These are phyloP conservation scores for Blastomyces parvus DNA, from an alignment of 2,329 filamentous ascomycete genomes.

Conservation along the genomic window DNA sequence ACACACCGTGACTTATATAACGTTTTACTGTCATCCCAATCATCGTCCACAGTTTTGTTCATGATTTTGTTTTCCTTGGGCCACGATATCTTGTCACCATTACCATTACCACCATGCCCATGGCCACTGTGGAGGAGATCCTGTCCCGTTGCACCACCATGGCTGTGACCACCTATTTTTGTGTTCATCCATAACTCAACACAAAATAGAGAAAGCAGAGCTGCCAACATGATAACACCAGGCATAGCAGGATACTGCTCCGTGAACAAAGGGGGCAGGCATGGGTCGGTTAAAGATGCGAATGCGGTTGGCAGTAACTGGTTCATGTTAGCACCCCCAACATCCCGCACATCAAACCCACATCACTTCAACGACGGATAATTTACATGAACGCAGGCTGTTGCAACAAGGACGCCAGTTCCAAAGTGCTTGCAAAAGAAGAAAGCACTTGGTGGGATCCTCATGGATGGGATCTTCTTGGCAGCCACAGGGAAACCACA, in stretches of 20 bases:
- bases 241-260: slow-evolving; percentile 52
- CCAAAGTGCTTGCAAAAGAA: slow-evolving; percentile 50
- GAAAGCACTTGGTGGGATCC: slow-evolving; percentile 29
- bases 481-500: slow-evolving; percentile 39
- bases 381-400: slow-evolving; percentile 33
- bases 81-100: slow-evolving; percentile 11
- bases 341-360: slow-evolving; percentile 1
- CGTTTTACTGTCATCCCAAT: slow-evolving; percentile 11
- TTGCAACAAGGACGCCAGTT: slow-evolving; percentile 33
- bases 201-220: slow-evolving; percentile 40
- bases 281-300: slow-evolving; percentile 36
- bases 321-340: neutral
- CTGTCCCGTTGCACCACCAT: slow-evolving; percentile 18
- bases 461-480: slow-evolving; percentile 24
- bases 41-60: slow-evolving; percentile 8
- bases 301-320: slow-evolving; percentile 54
- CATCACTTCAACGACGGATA: neutral
- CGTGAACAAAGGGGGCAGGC: slow-evolving; percentile 52
- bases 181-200: slow-evolving; percentile 11
- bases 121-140: slow-evolving; percentile 18
- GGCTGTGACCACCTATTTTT: slow-evolving; percentile 18
- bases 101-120: neutral
- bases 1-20: slow-evolving; percentile 10
- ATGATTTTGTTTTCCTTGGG: slow-evolving; percentile 12
- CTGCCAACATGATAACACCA: slow-evolving; percentile 56